These are phyloP conservation scores for Rhodotorula glutinis DNA, from an alignment of 1,284 basidiomycete species.

Conservation along the genomic window DNA sequence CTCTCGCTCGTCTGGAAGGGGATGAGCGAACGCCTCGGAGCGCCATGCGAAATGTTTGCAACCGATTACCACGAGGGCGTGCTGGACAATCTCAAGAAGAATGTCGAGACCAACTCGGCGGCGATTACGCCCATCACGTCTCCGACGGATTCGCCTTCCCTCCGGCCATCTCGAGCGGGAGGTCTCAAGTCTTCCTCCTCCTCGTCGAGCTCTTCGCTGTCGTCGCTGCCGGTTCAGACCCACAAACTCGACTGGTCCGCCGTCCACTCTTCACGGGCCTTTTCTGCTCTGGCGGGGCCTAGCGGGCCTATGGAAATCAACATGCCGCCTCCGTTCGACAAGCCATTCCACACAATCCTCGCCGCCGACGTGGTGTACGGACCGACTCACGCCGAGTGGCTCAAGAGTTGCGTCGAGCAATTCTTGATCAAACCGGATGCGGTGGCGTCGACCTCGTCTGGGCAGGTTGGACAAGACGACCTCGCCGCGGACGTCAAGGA, in stretches of 20 bases:
- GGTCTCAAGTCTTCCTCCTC: not conserved
- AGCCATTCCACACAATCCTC: constrained; percentile 67
- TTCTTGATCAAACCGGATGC: constrained; percentile 56
- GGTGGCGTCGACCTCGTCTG: not conserved
- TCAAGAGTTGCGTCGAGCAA: constrained; percentile 58
- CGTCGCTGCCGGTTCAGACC: constrained; percentile 25
- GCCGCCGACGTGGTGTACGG: constrained; percentile 79
- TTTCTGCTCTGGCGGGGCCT: constrained; percentile 21
- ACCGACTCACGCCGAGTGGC: constrained; percentile 64
- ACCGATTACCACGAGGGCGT: constrained; percentile 78
- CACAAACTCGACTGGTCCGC: constrained; percentile 41
- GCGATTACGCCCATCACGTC: constrained; percentile 29
- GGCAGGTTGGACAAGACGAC: not conserved
- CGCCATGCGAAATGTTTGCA: constrained; percentile 27
- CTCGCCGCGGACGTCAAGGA: not conserved
- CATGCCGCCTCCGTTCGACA: constrained; percentile 31
- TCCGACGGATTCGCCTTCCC: constrained; percentile 15
- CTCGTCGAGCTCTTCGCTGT: constrained; percentile 10
- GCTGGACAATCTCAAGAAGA: constrained; percentile 67
- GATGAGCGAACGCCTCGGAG: constrained; percentile 30
- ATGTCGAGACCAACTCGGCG: constrained; percentile 61
- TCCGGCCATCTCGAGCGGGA: not conserved
- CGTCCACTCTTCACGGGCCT: constrained; percentile 31
- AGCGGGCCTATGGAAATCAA: constrained; percentile 10
- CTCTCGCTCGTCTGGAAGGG: constrained; percentile 50